phyloP scores from a whole-genome alignment of 2,329 filamentous ascomycete genomes.

The Leptographium procerum region DNA sequence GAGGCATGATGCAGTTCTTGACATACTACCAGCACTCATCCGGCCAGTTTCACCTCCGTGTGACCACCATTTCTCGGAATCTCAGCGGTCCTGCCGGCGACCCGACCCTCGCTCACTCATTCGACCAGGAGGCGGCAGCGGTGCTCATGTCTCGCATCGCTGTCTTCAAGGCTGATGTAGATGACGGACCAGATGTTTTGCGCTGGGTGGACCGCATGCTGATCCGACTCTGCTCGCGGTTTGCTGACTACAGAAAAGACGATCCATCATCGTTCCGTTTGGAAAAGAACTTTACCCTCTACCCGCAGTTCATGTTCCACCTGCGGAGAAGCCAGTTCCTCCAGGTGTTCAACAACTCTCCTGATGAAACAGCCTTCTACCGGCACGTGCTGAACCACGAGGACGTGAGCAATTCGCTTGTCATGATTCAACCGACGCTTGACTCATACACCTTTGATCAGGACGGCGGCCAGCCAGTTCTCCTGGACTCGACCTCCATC shows the following conservation, averaged over 20 bases:
- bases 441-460: conserved; percentile 97
- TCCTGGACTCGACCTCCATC: conserved; percentile 92
- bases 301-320: conserved; percentile 99
- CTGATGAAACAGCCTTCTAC: conserved; percentile 98
- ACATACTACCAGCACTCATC: conserved; percentile 98
- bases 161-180: conserved; percentile 96
- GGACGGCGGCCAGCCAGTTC: conserved; percentile 82
- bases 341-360: conserved; percentile 98
- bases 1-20: conserved; percentile 94
- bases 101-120: conserved; percentile 88
- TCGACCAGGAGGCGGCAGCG: conserved; percentile 94
- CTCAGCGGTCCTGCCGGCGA: conserved; percentile 90
- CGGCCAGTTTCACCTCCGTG: conserved; percentile 88
- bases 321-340: conserved; percentile 92
- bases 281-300: conserved; percentile 98
- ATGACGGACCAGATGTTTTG: conserved; percentile 95
- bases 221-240: conserved; percentile 88
- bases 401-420: conserved; percentile 87
- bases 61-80: conserved; percentile 86
- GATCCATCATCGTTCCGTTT: conserved; percentile 92
- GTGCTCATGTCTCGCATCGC: conserved; percentile 99
- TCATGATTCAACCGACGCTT: conserved; percentile 98
- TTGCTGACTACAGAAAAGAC: conserved; percentile 96
- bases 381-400: conserved; percentile 94
- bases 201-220: conserved; percentile 99